These are phyloP conservation scores for Talaromyces sp. DNA, from an alignment of 2,329 filamentous ascomycete genomes.

Conservation along the genomic window DNA sequence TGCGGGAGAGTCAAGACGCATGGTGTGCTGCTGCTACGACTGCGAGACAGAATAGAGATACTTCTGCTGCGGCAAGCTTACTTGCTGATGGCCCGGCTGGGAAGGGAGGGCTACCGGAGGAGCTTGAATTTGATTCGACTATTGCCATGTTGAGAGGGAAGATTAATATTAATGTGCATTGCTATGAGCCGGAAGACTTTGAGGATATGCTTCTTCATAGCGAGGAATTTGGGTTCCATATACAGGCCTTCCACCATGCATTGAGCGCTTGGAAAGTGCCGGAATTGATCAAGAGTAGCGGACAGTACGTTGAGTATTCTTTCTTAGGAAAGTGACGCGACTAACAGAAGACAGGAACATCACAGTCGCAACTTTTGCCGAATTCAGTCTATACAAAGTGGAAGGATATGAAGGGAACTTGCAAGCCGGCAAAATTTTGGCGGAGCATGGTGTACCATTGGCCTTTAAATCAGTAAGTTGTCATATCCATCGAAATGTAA, in stretches of 20 bases:
- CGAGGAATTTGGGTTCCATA: slow-evolving; percentile 66
- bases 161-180: slow-evolving; percentile 67
- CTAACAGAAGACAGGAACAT: slow-evolving; percentile 45
- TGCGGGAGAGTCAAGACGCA: slow-evolving; percentile 62
- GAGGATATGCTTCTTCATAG: slow-evolving; percentile 68
- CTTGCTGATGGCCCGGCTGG: slow-evolving; percentile 33
- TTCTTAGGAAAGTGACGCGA: slow-evolving; percentile 31
- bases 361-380: slow-evolving; percentile 61
- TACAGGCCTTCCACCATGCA: slow-evolving; percentile 68
- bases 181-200: slow-evolving; percentile 66
- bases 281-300: slow-evolving; percentile 45
- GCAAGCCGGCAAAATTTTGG: slow-evolving; percentile 63
- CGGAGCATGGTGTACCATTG: slow-evolving; percentile 64
- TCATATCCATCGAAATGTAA: not conserved
- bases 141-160: slow-evolving; percentile 63
- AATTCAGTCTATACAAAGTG: slow-evolving; percentile 70
- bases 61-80: slow-evolving; percentile 11
- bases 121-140: slow-evolving; percentile 62
- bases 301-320: slow-evolving; percentile 12
- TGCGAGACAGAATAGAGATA: slow-evolving; percentile 15
- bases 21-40: slow-evolving; percentile 60
- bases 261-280: slow-evolving; percentile 65
- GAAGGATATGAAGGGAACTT: slow-evolving; percentile 64
- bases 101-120: slow-evolving; percentile 57
- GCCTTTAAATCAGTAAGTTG: slow-evolving; percentile 57